Evolutionary conservation across 2,329 filamentous ascomycete genomes (phyloP).

Genomic region (Nigrospora oryzae): DNA sequence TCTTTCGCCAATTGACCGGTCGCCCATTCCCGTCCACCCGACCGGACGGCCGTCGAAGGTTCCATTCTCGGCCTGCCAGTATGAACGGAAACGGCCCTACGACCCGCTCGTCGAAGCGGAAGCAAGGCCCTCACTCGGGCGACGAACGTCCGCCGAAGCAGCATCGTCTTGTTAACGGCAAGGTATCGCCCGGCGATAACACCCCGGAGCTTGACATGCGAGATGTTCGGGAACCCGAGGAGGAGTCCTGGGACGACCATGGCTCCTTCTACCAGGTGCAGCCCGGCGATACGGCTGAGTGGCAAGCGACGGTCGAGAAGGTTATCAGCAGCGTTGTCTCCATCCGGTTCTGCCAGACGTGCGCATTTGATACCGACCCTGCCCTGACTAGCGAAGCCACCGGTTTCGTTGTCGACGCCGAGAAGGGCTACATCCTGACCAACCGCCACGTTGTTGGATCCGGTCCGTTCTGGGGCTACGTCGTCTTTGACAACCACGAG

Average conservation of each 20-base stretch:
- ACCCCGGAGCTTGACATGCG: conserved; percentile 30
- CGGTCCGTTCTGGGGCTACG: conserved; percentile 96
- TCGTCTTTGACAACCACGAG: conserved; percentile 98
- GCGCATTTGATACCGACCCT: conserved; percentile 94
- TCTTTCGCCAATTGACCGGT: too few species aligned
- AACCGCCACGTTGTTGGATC: conserved; percentile 91
- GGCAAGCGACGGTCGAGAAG: conserved; percentile 91
- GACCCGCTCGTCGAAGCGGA: conserved; percentile 1
- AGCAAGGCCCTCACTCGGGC: conserved; percentile 24
- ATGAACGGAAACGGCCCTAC: conserved; percentile 1
- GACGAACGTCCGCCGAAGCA: conserved; percentile 33
- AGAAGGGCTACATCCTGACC: conserved; percentile 81
- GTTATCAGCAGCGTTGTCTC: conserved; percentile 95
- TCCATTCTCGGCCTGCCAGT: not conserved
- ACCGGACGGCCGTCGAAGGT: not conserved
- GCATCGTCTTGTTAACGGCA: conserved; percentile 35
- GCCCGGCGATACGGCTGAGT: conserved; percentile 63
- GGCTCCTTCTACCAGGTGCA: conserved; percentile 26
- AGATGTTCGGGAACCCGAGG: conserved; percentile 24
- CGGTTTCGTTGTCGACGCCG: conserved; percentile 93
- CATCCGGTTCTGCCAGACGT: conserved; percentile 98
- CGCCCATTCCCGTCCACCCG: not conserved
- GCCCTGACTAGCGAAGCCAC: conserved; percentile 93
- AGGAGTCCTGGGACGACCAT: conserved; percentile 32
- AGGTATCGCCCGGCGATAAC: conserved; percentile 39